Conservation (phyloP, 1,139 yeast genomes). For the Magnusiomyces suaveolens region DNA sequence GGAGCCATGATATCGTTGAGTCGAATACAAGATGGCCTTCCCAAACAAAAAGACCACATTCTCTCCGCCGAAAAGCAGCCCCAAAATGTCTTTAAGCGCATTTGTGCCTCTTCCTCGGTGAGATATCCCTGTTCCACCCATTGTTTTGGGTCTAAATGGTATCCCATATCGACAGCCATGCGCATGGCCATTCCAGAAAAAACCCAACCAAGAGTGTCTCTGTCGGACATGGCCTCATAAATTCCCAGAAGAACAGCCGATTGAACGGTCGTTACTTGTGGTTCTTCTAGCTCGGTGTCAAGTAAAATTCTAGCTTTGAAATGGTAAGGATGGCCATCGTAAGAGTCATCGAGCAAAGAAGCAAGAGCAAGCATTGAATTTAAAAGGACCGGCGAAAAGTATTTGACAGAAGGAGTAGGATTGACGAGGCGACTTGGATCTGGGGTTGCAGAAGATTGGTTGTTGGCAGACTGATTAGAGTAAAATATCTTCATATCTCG, state of each 20-base stretch:
- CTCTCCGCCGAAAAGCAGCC: conserved; percentile 24
- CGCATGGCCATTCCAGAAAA: conserved; percentile 25
- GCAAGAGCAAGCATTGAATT: conserved; percentile 22
- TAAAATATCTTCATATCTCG: conserved; percentile 15
- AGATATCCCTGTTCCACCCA: conserved; percentile 19
- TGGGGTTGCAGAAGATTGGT: neutral
- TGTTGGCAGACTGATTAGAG: neutral
- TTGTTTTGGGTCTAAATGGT: conserved; percentile 19
- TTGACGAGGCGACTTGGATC: neutral
- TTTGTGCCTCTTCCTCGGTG: conserved; percentile 20
- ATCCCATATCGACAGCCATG: conserved; percentile 24
- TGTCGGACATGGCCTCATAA: conserved; percentile 22
- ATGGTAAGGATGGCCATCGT: conserved; percentile 11
- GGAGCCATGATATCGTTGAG: conserved; percentile 19
- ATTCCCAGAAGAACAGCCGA: conserved; percentile 19
- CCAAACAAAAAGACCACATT: conserved; percentile 23
- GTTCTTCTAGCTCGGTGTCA: conserved; percentile 15
- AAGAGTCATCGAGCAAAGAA: conserved; percentile 17
- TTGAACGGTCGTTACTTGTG: conserved; percentile 21
- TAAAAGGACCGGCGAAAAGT: conserved; percentile 20
- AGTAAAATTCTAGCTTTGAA: conserved; percentile 15
- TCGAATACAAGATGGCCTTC: conserved; percentile 21
- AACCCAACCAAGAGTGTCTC: conserved; percentile 24
- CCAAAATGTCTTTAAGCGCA: conserved; percentile 23
- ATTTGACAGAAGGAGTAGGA: conserved; percentile 13